Evolutionary conservation across 306 rosid species (phyloP), one percentile per base, ranked within the genome.

Genomic region (Leucaena leucocephala): DNA sequence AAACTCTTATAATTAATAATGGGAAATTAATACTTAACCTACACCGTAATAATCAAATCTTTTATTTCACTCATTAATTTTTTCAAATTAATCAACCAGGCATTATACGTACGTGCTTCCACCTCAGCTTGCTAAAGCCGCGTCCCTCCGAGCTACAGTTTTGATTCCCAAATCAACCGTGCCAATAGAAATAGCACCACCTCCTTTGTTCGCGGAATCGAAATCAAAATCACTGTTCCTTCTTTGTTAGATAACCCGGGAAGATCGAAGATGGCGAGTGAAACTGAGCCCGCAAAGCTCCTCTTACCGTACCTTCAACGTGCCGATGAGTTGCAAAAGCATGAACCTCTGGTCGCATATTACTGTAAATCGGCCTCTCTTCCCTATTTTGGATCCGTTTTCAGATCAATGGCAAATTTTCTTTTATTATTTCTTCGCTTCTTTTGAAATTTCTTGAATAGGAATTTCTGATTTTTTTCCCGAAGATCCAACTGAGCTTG

Each of bases 251-350:
- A 21, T 39, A 58, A 44, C 62, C 8, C 16, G 33, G 5, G 40
- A 49, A 10, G 17, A 38, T 77, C 78, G n/a, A 42, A 59, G 76
- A 93, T 93, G 99, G 94, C 90, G 78, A 87, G 83, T 90, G 99
- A 96, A 27, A 91, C 81, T 86, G 99, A 96, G 81, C 99, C 99
- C 7, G 99, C 97, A 72, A 96, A 96, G 92, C 88, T 87, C n/a
- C 90, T 96, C 36, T 69, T 96, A 61, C 99, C 99, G 13, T 96
- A 96, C 86, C 98, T 96, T 78, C 99, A 96, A 86, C 99, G 99
- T 61, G 99, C 99, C 62, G 99, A 96, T 88, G 99, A 96, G 86
- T 78, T 96, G 84, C 99, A 93, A 89, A 96, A 96, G 83, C 99
- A 93, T 82, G 99, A 96, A 70, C 97, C 93, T 66, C 97, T 93